Conservation (phyloP, 1,284 basidiomycete species). For the Papiliotrema fonsecae region DNA sequence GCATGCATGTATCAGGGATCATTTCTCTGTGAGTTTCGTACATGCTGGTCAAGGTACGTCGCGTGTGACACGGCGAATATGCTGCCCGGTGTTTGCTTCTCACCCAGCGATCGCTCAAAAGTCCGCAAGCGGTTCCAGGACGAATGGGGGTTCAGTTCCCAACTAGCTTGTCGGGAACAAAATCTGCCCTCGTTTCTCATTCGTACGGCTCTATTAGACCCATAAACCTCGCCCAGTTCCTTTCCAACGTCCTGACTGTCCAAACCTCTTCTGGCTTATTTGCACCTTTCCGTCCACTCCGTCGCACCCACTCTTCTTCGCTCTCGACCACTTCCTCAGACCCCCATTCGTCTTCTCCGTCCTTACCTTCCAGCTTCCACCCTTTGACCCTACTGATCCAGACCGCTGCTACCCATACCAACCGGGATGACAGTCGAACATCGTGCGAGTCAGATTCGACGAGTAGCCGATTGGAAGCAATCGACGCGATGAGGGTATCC, state of each 20-base stretch:
- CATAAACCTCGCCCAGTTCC: constrained; percentile 49
- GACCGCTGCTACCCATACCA: constrained; percentile 40
- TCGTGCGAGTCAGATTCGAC: constrained; percentile 49
- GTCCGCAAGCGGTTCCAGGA: no score
- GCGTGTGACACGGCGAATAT: no score
- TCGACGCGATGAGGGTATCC: constrained; percentile 34
- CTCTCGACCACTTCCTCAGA: background rate
- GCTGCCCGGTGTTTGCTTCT: no score
- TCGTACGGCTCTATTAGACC: constrained; percentile 7
- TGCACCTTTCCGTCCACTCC: background rate
- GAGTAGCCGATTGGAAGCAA: constrained; percentile 41
- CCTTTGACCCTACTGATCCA: constrained; percentile 39
- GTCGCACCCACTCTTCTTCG: background rate
- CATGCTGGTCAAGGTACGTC: no score
- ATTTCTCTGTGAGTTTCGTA: no score
- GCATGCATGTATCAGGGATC: no score
- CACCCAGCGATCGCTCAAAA: no score
- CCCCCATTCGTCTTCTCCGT: constrained; percentile 7
- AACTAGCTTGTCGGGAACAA: no score
- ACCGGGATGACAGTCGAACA: constrained; percentile 22
- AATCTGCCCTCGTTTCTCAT: background rate
- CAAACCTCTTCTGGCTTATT: constrained; percentile 18
- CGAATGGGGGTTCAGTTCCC: no score
- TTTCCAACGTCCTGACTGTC: constrained; percentile 38
- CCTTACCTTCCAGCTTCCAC: constrained; percentile 39